Base-by-base conservation (phyloP, 164 flowering plant genomes). In the Nelumbo lutea region DNA sequence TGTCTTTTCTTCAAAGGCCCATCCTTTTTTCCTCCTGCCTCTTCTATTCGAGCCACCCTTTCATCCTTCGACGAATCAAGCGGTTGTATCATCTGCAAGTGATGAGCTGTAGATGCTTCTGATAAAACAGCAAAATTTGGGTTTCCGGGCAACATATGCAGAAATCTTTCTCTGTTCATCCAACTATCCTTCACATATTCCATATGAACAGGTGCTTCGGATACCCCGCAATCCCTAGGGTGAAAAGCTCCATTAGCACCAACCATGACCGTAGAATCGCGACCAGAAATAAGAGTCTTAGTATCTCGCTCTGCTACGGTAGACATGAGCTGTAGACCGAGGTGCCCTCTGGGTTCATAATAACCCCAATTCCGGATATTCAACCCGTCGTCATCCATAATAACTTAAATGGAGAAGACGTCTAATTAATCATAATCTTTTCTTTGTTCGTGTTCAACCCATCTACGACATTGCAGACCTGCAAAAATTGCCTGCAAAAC, bases 361-460 rank as follows among this genome's bases (percentile, higher is more conserved):
- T 85, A 87, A 39, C 87, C 94, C 97, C 97, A 92, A 74, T 87
- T 90, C 41, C 87, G 86, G 75, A 87, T 68, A 73, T 82, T 84
- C 76, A 88, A 79, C 44, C 84, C 89, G 55, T 74, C 72, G 60
- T 88, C 94, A 55, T 90, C 97, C 97, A 89, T 88, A 1, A 40
- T 14, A 67, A 52, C 10, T 39, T 62, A 38, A 46, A 58, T 3
- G 15, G 9, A 68, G 10, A 59, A 61, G 42, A 39, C 51, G 11
- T 42, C 15, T 40, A 5, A 43, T 50, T 48, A 62, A 41, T 7
- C 27, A 27, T 46, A 69, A 58, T 59, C 45, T 64, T 58, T 50
- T 38, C 27, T 39, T 7, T n/a, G 5, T 60, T 59, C 45, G 56
- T 5, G 44, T 44, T 70, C 76, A 67, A 61, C 73, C 68, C 72